These are phyloP conservation scores for Lentinula aciculospora DNA, from an alignment of 768 basidiomycete species.

Conservation along the genomic window DNA sequence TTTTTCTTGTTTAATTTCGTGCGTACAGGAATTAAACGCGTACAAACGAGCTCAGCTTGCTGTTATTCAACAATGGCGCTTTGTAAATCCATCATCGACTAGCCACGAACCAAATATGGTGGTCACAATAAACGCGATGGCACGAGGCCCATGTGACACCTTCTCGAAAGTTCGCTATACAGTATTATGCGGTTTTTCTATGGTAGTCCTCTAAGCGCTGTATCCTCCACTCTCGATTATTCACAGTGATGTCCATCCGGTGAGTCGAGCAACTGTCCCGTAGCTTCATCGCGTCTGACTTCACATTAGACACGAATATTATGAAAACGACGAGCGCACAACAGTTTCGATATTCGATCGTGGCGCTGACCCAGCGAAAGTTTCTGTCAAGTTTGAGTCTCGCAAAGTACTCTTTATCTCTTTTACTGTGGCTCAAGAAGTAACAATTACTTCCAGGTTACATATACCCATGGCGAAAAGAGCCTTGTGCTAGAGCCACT, in stretches of 20 bases:
- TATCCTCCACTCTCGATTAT: neutral
- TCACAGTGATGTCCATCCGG: constrained; percentile 6
- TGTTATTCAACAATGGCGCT: neutral
- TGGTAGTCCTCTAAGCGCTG: neutral
- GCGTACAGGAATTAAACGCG: neutral
- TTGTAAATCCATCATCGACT: no score
- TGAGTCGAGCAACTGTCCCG: neutral
- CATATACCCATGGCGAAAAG: constrained; percentile 67
- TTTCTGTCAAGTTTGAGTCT: constrained; percentile 58
- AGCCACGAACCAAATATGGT: neutral
- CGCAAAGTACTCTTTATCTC: constrained; percentile 43
- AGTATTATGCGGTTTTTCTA: neutral
- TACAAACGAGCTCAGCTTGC: neutral
- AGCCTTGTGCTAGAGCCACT: constrained; percentile 72
- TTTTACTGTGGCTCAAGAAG: neutral
- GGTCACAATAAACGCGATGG: neutral
- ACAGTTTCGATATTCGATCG: constrained; percentile 76
- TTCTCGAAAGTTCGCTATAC: constrained; percentile 4
- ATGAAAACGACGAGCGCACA: constrained; percentile 76
- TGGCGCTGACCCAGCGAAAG: constrained; percentile 59
- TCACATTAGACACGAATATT: constrained; percentile 69
- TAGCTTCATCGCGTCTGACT: neutral
- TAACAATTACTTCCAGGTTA: constrained; percentile 31
- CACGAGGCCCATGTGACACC: neutral
- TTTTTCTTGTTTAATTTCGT: no score